Base-by-base conservation (phyloP, 192 early-diverging fungal genomes). In the Backusella tarrabulga region DNA sequence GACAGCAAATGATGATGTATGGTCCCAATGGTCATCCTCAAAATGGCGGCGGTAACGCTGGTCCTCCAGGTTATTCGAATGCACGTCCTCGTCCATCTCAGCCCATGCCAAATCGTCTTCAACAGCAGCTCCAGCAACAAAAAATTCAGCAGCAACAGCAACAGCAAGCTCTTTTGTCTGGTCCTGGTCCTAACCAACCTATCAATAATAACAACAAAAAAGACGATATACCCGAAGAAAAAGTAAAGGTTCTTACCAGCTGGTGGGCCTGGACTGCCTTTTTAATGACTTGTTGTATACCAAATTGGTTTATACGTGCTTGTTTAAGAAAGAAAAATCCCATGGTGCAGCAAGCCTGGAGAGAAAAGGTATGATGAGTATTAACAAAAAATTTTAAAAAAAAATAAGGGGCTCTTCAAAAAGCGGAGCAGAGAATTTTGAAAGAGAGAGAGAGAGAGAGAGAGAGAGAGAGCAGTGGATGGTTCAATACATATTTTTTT, bases 321-420 rank as follows among this genome's bases (percentile, higher is more conserved):
- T 84, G 81, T 70, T 79, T 83, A 41, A 44, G 78, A 14, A 86
- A 84, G 72, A 75, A 76, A 21, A 85, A 86, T 60, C 67, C 85
- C 0, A 75, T 76, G 44, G 76, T 76, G 52, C 85, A 85, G 50
- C 88, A 89, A 68, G 88, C 88, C 23, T 89, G 88, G 88, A 74
- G 87, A 78, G 88, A 89, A 74, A 89, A 89, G 72, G 86, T 89
- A 54, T 80, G 34, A 40, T 29, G 14, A 50, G 21, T 21, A 34
- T 17, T 9, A 66, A 40, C 1, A 26, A 17, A 75, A 15, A 54
- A 5, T 36, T 54, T 44, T 38, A 32, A 32, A 32, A 54, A 68
- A 36, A 34, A 68, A 68, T 35, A 54, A 60, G 40, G 23, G 32
- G n/a, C 15, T 67, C 81, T 4, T 74, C 81, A 44, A 44, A 44